A percentile compares a stretch with the other conserved stretches of the same genome.
phyloP scores from a whole-genome alignment of 2,329 filamentous ascomycete genomes.

The Neofusicoccum kwambonambiense region DNA sequence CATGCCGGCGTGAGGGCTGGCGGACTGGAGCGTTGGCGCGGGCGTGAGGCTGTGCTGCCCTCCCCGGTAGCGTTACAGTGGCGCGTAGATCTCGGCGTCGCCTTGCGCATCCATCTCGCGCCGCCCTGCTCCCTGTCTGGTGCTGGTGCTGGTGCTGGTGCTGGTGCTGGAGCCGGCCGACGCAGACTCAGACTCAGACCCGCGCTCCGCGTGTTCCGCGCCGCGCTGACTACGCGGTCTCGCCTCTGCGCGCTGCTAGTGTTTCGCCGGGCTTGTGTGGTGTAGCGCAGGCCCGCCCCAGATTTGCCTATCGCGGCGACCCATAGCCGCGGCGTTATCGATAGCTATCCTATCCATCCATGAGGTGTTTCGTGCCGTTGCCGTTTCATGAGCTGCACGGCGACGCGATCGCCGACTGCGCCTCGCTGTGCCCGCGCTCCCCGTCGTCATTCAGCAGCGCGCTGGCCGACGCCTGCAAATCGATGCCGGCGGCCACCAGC shows the following conservation, averaged over 20 bases:
- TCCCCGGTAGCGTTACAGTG: conserved; percentile 9
- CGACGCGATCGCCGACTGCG: conserved; percentile 16
- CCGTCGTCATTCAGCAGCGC: conserved; percentile 10
- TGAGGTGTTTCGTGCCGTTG: conserved; percentile 13
- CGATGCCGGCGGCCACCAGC: background rate
- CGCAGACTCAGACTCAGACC: background rate
- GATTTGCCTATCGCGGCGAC: conserved; percentile 14
- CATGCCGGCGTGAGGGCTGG: background rate
- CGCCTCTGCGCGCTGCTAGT: conserved; percentile 6
- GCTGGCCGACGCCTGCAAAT: background rate
- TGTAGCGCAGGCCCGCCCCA: background rate
- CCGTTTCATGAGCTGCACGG: conserved; percentile 17
- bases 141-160: background rate
- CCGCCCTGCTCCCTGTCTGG: background rate
- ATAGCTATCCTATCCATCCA: conserved; percentile 17
- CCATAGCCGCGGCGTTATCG: conserved; percentile 14
- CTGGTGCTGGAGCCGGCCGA: background rate
- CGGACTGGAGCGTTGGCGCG: background rate
- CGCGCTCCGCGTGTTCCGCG: background rate
- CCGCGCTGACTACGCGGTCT: conserved; percentile 4
- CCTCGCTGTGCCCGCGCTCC: conserved; percentile 4
- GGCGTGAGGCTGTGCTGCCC: conserved; percentile 17
- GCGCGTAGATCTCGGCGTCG: conserved; percentile 19
- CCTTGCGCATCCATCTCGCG: conserved; percentile 2
- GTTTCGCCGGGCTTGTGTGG: conserved; percentile 11